Evolutionary conservation across 148 eudicot species (phyloP).

Genomic region (Vaccinium macrocarpon): DNA sequence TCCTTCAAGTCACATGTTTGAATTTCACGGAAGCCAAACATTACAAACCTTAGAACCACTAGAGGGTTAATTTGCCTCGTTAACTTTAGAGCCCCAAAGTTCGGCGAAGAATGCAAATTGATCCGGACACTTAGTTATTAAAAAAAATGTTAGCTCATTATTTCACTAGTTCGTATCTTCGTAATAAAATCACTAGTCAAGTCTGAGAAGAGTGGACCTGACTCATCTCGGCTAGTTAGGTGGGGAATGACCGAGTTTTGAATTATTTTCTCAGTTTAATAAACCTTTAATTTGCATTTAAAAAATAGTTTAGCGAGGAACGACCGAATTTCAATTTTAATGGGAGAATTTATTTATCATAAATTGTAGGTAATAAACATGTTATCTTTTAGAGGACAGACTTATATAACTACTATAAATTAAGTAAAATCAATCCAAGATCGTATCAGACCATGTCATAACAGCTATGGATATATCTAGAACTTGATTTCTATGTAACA

Average conservation of each 20-base stretch:
- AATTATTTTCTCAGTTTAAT: not conserved
- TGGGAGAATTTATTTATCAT: no score
- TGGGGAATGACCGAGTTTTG: not conserved
- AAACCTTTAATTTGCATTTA: not conserved
- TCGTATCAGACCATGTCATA: not conserved
- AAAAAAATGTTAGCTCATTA: no score
- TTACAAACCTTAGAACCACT: no score
- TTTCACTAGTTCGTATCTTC: not conserved
- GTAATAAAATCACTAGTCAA: not conserved
- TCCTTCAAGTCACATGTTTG: no score
- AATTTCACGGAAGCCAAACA: no score
- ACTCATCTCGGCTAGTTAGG: not conserved
- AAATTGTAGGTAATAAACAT: no score
- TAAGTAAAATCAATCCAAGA: not conserved
- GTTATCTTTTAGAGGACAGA: not conserved
- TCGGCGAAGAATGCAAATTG: no score
- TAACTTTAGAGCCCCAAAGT: no score
- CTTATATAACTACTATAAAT: not conserved
- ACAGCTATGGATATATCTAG: not conserved
- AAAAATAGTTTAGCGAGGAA: no score
- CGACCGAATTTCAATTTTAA: no score
- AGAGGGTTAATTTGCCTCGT: no score
- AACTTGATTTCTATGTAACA: not conserved
- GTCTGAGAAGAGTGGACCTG: not conserved
- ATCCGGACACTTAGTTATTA: no score